These are phyloP conservation scores for Zelonia costaricensis DNA, from an alignment of 208 protist genomes.

Conservation along the genomic window DNA sequence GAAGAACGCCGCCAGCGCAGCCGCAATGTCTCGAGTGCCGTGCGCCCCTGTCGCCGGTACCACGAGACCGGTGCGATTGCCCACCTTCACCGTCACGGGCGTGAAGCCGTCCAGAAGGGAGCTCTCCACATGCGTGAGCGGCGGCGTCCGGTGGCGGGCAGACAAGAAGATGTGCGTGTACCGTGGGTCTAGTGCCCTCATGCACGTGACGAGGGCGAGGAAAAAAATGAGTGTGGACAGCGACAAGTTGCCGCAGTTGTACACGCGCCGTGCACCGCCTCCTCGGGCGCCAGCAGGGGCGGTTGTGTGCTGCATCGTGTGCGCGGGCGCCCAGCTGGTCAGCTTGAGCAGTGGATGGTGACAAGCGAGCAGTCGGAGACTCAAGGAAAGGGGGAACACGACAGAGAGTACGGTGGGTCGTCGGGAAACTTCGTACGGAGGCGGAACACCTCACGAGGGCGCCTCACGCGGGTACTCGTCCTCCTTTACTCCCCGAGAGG, in stretches of 20 bases:
- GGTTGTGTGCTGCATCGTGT: no score
- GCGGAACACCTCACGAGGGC: no score
- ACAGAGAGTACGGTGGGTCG: no score
- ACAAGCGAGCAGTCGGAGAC: no score
- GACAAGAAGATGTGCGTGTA: slow-evolving; percentile 13
- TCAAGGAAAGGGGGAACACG: no score
- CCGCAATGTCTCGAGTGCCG: not conserved
- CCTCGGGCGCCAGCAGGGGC: not conserved
- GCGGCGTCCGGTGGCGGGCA: slow-evolving; percentile 6
- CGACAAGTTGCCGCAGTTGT: slow-evolving; percentile 18
- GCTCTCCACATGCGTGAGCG: slow-evolving; percentile 1
- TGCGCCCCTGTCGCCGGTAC: slow-evolving; percentile 4
- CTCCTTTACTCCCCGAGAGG: no score
- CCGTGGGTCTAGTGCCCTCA: slow-evolving; percentile 13
- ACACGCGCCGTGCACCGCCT: slow-evolving; percentile 9
- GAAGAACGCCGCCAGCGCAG: slow-evolving; percentile 13
- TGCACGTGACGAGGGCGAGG: slow-evolving; percentile 7
- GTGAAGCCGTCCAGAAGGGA: slow-evolving; percentile 5
- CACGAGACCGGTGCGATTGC: slow-evolving; percentile 1
- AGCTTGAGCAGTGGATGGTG: no score
- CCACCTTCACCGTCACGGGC: slow-evolving; percentile 3
- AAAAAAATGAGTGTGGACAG: slow-evolving; percentile 19
- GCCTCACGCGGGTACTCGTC: no score
- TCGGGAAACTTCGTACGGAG: no score
- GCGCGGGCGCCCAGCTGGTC: no score